Evolutionary conservation across 2,329 filamentous ascomycete genomes (phyloP), one percentile per base, ranked within the genome.

Genomic region (Monilinia fructigena): DNA sequence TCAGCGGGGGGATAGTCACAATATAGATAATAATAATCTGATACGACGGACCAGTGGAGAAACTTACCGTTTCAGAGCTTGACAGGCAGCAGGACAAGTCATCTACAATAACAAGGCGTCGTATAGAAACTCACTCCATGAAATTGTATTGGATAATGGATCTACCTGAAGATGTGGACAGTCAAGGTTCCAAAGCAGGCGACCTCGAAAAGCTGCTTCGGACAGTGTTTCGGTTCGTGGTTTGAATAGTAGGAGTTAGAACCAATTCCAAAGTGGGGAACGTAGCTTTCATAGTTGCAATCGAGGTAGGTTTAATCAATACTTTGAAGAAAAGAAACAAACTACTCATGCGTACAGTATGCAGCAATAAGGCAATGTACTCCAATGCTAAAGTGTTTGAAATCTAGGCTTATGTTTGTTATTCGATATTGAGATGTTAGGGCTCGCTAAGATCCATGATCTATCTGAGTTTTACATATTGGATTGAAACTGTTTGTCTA

Each of bases 11-110:
- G 56, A 60, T 26, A 23, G 42, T 35, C 56, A 48, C 42, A 38
- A 8, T 23, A 26, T 60, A 20, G 31, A 60, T 18, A 35, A 47
- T 48, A 28, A 28, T 35, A 8, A 55, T 38, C 31, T 23, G 20
- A 55, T 31, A 59, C 56, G 35, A 28, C 42, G 47, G 42, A 28
- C 18, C 31, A 23, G 58, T 60, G 58, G 58, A 60, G 58, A 60
- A 48, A 38, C 26, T 50, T 60, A 0, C 7, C 45, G 20, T 38
- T 60, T 50, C 2, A 2, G 18, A 31, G 28, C 23, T n/a, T 58
- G 38, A 47, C 26, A 45, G 18, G 18, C 45, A 16, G 40, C 11
- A 47, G 26, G 55, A 7, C 55, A 31, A 53, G 8, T 10, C 3
- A 45, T 45, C 28, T 31, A 14, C 40, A 47, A 47, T 16, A 47